A percentile compares a stretch with the other conserved stretches of the same genome.
phyloP scores from a whole-genome alignment of 345 rosid genomes.

The Zanthoxylum bungeanum region DNA sequence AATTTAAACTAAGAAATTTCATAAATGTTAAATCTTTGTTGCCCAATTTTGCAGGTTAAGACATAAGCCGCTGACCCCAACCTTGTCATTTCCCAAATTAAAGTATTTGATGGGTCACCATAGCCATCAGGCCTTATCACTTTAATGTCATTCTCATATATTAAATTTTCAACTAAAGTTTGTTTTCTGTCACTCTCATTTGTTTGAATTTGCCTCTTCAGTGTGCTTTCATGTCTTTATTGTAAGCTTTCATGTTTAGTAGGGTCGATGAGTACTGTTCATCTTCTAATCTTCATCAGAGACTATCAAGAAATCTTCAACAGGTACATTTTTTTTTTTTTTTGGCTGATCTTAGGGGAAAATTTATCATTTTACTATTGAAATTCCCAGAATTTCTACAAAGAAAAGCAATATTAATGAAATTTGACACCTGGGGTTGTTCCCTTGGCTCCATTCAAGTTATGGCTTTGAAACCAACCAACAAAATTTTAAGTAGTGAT shows the following conservation, averaged over 20 bases:
- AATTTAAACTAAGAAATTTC: not conserved
- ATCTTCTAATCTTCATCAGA: not conserved
- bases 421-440: conserved; percentile 17
- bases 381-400: not conserved
- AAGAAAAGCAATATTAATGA: not conserved
- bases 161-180: not conserved
- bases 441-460: conserved; percentile 16
- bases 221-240: conserved; percentile 10
- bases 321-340: not conserved
- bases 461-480: conserved; percentile 16
- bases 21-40: not conserved
- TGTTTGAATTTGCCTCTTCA: conserved; percentile 6
- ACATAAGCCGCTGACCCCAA: conserved; percentile 12
- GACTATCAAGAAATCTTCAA: not conserved
- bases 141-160: not conserved
- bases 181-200: conserved; percentile 14
- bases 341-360: not conserved
- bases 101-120: conserved; percentile 18
- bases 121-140: conserved; percentile 2
- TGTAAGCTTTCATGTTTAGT: conserved; percentile 11
- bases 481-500: conserved; percentile 4
- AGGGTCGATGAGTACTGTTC: conserved; percentile 4
- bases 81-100: conserved; percentile 1
- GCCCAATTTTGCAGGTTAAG: not conserved
- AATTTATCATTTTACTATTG: not conserved